A percentile compares a stretch with the other conserved stretches of the same genome.
Evolutionary conservation across 1,284 basidiomycete genomes (phyloP).

Genomic region (Boletus semigastroideus): DNA sequence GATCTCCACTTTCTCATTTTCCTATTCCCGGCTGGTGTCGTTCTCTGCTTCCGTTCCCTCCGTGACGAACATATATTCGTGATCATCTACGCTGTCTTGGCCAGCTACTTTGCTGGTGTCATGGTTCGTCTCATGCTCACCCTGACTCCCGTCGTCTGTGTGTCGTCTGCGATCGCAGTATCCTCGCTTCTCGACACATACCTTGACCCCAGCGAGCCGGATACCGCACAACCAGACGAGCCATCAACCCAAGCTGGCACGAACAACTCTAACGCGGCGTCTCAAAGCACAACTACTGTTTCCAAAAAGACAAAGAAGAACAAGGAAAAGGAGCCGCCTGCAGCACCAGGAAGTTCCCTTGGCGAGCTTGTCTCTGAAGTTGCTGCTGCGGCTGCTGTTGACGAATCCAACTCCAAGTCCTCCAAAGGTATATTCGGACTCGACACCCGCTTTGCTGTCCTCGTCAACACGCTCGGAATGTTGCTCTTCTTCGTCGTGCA

Average conservation of each 20-base stretch:
- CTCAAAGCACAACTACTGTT: slow-evolving; percentile 31
- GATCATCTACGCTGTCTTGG: slow-evolving; percentile 96
- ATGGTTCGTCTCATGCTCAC: slow-evolving; percentile 98
- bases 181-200: slow-evolving; percentile 90
- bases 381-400: slow-evolving; percentile 28
- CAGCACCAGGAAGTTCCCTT: slow-evolving; percentile 36
- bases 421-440: slow-evolving; percentile 77
- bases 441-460: slow-evolving; percentile 79
- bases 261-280: slow-evolving; percentile 29
- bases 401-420: slow-evolving; percentile 13
- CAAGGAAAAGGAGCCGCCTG: slow-evolving; percentile 43
- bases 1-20: slow-evolving; percentile 98
- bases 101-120: slow-evolving; percentile 98
- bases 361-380: slow-evolving; percentile 47
- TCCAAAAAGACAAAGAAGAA: slow-evolving; percentile 66
- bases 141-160: slow-evolving; percentile 90
- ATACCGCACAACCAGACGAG: slow-evolving; percentile 39
- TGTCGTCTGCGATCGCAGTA: slow-evolving; percentile 88
- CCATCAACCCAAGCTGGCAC: slow-evolving; percentile 24
- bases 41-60: slow-evolving; percentile 91
- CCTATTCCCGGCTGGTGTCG: slow-evolving; percentile 96
- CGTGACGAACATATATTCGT: slow-evolving; percentile 98
- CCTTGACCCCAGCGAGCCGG: slow-evolving; percentile 71
- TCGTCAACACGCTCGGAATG: slow-evolving; percentile 78
- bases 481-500: slow-evolving; percentile 91